Evolutionary conservation across 805 yeast species (phyloP).

Genomic region (Cyberlindnera lachancei): DNA sequence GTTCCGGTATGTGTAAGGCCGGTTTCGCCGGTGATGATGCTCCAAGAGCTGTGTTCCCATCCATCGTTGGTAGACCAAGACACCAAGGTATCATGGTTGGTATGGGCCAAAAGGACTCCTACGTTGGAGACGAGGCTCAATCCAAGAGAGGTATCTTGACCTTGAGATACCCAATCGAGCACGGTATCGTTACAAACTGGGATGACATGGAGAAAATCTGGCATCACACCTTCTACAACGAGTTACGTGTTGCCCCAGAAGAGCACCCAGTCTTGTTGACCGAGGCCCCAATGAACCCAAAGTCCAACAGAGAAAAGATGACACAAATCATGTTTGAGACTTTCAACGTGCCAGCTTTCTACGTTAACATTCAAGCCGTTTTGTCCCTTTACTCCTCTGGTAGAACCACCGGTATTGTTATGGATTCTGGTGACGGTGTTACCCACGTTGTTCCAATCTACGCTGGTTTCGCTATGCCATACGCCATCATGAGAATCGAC

Average conservation of each 20-base stretch:
- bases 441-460: constrained; percentile 99
- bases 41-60: constrained; percentile 99
- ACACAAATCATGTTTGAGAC: constrained; percentile 99
- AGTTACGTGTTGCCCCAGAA: constrained; percentile 99
- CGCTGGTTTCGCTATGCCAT: constrained; percentile 99
- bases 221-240: constrained; percentile 99
- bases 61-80: constrained; percentile 99
- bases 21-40: constrained; percentile 99
- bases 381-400: constrained; percentile 97
- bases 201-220: constrained; percentile 99
- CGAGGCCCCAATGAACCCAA: constrained; percentile 99
- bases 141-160: constrained; percentile 99
- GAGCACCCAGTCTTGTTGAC: constrained; percentile 99
- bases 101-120: constrained; percentile 99
- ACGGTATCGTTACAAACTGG: constrained; percentile 99
- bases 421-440: constrained; percentile 99
- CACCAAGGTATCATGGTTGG: constrained; percentile 99
- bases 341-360: constrained; percentile 98
- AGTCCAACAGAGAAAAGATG: constrained; percentile 99
- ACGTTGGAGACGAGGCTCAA: constrained; percentile 99
- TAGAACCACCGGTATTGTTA: constrained; percentile 99
- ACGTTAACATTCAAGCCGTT: constrained; percentile 98
- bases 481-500: constrained; percentile 97
- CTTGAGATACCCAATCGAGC: constrained; percentile 98
- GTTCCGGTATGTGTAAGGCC: constrained; percentile 99